Conservation (phyloP, 140 eudicot genomes). For the Cichorium intybus region DNA sequence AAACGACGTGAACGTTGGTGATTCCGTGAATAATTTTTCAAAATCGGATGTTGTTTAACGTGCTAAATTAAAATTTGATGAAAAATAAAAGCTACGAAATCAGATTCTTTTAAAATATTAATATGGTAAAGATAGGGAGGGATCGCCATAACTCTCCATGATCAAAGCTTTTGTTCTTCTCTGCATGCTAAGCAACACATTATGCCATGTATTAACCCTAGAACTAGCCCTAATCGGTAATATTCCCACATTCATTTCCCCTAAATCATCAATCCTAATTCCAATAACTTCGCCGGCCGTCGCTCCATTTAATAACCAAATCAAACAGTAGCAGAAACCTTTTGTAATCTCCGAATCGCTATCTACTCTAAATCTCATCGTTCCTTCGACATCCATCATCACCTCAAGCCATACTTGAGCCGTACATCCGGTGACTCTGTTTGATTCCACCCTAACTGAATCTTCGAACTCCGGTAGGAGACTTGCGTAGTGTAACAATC, state of each 20-base stretch:
- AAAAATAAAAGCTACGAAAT: background rate
- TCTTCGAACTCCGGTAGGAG: conserved; percentile 49
- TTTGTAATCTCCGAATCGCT: conserved; percentile 95
- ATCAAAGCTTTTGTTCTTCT: conserved; percentile 57
- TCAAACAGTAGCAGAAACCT: conserved; percentile 84
- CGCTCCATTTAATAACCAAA: conserved; percentile 83
- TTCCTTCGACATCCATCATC: conserved; percentile 41
- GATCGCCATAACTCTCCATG: conserved; percentile 26
- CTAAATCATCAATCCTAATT: conserved; percentile 60
- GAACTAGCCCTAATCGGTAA: conserved; percentile 61
- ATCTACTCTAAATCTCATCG: conserved; percentile 58
- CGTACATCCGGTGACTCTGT: conserved; percentile 81
- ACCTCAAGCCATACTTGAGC: conserved; percentile 86
- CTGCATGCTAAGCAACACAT: conserved; percentile 77
- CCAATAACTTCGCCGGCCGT: conserved; percentile 52
- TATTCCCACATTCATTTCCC: conserved; percentile 80
- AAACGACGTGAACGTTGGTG: too few relatives aligned
- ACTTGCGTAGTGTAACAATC: conserved; percentile 57
- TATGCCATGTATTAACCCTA: conserved; percentile 87
- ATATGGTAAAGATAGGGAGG: background rate
- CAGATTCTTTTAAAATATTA: background rate
- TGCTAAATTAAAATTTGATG: too few relatives aligned
- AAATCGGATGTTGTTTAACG: too few relatives aligned
- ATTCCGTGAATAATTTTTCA: too few relatives aligned
- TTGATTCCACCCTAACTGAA: conserved; percentile 33